Conservation (phyloP, 2,329 filamentous ascomycete genomes). For the Didymella keratinophila region DNA sequence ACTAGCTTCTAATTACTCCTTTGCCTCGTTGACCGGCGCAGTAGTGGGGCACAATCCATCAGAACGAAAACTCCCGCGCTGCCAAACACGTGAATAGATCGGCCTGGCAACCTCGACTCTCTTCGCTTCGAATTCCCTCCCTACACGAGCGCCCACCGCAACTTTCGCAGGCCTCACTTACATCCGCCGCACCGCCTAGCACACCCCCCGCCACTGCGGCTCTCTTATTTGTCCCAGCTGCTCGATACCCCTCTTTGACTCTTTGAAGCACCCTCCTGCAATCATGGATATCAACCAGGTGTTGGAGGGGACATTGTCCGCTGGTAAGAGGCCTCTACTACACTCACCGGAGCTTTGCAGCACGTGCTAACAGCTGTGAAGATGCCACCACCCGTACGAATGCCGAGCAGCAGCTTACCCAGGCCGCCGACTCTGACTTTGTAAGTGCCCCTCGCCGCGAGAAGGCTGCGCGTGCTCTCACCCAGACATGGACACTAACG, state of each 20-base stretch:
- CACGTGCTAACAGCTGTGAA: conserved; percentile 57
- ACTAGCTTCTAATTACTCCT: conserved; percentile 20
- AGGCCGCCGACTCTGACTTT: conserved; percentile 94
- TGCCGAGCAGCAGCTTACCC: conserved; percentile 91
- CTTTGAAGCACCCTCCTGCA: conserved; percentile 45
- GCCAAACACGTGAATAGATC: conserved; percentile 38
- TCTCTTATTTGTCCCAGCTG: conserved; percentile 23
- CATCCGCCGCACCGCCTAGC: conserved; percentile 31
- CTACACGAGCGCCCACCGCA: conserved; percentile 46
- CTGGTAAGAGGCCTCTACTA: conserved; percentile 69
- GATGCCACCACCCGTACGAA: conserved; percentile 88
- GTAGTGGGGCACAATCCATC: conserved; percentile 45
- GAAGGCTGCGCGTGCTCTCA: conserved; percentile 29
- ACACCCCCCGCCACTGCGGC: conserved; percentile 30
- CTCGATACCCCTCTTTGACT: conserved; percentile 36
- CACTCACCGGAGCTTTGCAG: conserved; percentile 25
- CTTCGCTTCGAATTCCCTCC: conserved; percentile 51
- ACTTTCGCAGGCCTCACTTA: conserved; percentile 33
- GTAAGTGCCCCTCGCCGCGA: conserved; percentile 63
- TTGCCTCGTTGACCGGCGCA: conserved; percentile 26
- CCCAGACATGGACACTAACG: conserved; percentile 42
- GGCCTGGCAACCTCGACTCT: conserved; percentile 47
- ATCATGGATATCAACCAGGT: conserved; percentile 98
- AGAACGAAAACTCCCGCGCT: conserved; percentile 48
- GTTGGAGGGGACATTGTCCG: conserved; percentile 93